phyloP scores from a whole-genome alignment of 163 green algal species.

The Scenedesmus sp. region DNA sequence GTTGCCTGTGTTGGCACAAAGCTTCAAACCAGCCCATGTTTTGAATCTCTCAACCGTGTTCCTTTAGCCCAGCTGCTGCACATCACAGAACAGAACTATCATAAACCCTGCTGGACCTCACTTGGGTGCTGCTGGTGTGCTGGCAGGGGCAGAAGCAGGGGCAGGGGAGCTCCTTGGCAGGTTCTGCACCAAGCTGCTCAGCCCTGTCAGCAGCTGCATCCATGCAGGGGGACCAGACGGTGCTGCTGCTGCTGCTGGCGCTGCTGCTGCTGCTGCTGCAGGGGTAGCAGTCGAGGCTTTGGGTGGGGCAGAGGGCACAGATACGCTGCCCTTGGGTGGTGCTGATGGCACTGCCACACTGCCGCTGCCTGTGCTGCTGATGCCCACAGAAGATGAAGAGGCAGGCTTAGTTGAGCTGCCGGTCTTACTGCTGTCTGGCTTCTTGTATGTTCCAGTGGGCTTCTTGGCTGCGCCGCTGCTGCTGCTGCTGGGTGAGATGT shows the following conservation, averaged over 20 bases:
- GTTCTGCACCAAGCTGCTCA: background rate
- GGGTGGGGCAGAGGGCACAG: background rate
- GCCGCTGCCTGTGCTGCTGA: slow-evolving; percentile 4
- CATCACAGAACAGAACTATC: background rate
- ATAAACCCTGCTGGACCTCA: background rate
- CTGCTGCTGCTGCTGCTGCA: slow-evolving; percentile 1
- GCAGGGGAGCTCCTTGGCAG: slow-evolving; percentile 3
- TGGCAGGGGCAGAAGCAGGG: background rate
- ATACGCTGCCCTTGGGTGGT: background rate
- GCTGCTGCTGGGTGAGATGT: background rate
- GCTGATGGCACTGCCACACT: background rate
- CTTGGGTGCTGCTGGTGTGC: background rate
- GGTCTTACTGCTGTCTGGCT: background rate
- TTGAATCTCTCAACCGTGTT: background rate
- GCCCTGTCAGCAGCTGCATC: slow-evolving; percentile 8
- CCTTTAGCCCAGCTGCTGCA: background rate
- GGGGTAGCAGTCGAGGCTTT: background rate
- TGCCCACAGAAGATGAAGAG: background rate
- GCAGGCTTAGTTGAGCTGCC: background rate
- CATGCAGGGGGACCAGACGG: background rate
- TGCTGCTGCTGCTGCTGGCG: background rate
- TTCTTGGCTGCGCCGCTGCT: slow-evolving; percentile 14
- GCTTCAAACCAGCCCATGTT: background rate
- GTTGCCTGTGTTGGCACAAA: background rate
- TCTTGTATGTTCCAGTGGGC: background rate